Evolutionary conservation across 371 early-diverging fungal genomes (phyloP), one percentile per base, ranked within the genome.

Genomic region (Chytridiales sp.): DNA sequence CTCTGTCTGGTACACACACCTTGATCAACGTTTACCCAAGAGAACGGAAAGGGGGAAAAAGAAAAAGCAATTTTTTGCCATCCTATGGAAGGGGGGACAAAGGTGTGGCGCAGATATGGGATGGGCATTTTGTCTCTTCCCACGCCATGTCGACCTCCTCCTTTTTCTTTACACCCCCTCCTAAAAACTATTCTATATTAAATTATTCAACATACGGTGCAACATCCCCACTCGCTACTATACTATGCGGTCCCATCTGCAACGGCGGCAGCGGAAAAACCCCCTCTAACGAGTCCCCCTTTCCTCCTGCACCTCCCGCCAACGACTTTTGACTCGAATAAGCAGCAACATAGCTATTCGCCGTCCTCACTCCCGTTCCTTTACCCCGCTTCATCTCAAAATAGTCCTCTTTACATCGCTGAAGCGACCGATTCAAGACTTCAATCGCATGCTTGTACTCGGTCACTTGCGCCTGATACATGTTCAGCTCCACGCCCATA

Each of bases 401-500:
- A 38, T 66, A 76, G 24, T 67, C 56, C 22, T 42, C 31, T 52
- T 71, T 73, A 17, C 70, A 21, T 19, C 40, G 62, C 26, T 50
- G 59, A 43, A 80, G 50, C n/a, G 34, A 47, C 24, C 55, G 30
- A 43, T 80, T 72, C 39, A 78, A 58, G 38, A 46, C 51, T 0
- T 44, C 48, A 27, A 80, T 64, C 17, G 64, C 56, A 62, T 80
- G 74, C 52, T 63, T 46, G 49, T 76, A 69, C 49, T 80, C 81
- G 2, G 66, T 50, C 11, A 73, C 71, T 58, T 76, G 78, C 2
- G 81, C 69, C 40, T 72, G 70, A 56, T 78, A 80, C 81, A 80
- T 78, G 55, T 76, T 73, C 53, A 80, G 62, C 51, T 78, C 82
- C 30, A 76, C 70, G 15, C 61, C 72, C 69, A 78, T 76, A 49